A percentile compares a stretch with the other conserved stretches of the same genome.
Conservation (phyloP, 2,329 filamentous ascomycete genomes). For the Paecilomyces dactylethromorphus region DNA sequence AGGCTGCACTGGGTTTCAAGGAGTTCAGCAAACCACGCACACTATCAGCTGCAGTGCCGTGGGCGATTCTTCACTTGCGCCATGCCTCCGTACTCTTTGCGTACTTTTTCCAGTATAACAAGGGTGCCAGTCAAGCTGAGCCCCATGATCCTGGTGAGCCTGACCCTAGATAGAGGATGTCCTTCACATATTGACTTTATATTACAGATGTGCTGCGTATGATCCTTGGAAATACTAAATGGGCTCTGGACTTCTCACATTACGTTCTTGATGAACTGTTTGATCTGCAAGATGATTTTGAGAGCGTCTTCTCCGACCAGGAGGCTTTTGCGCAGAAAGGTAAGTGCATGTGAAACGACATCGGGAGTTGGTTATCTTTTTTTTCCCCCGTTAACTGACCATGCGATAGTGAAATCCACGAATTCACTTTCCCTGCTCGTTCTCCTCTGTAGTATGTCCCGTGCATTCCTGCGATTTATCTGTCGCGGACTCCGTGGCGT, state of each 20-base stretch:
- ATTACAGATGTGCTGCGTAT: conserved; percentile 61
- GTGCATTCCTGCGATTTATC: conserved; percentile 63
- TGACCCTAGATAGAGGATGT: not conserved
- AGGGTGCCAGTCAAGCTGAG: conserved; percentile 41
- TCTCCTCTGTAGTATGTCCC: conserved; percentile 66
- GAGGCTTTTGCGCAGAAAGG: conserved; percentile 31
- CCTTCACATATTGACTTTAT: not conserved
- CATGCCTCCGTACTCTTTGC: conserved; percentile 59
- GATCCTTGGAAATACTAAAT: conserved; percentile 68
- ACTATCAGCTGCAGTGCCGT: conserved; percentile 67
- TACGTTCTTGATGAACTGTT: conserved; percentile 51
- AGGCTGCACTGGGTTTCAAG: conserved; percentile 69
- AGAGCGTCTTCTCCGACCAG: conserved; percentile 23
- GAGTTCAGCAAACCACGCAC: conserved; percentile 56
- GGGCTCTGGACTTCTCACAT: conserved; percentile 63
- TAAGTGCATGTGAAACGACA: conserved; percentile 9
- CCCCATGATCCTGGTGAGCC: conserved; percentile 53
- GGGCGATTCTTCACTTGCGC: conserved; percentile 67
- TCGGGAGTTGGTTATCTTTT: not conserved
- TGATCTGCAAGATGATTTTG: conserved; percentile 35
- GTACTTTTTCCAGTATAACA: conserved; percentile 59
- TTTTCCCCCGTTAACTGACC: conserved; percentile 8
- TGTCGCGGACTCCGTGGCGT: conserved; percentile 59
- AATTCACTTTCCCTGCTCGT: conserved; percentile 44
- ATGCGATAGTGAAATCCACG: conserved; percentile 27